Evolutionary conservation across 2,329 filamentous ascomycete species (phyloP), one percentile per base, ranked within the genome.

Genomic region (Clonostachys chloroleuca): DNA sequence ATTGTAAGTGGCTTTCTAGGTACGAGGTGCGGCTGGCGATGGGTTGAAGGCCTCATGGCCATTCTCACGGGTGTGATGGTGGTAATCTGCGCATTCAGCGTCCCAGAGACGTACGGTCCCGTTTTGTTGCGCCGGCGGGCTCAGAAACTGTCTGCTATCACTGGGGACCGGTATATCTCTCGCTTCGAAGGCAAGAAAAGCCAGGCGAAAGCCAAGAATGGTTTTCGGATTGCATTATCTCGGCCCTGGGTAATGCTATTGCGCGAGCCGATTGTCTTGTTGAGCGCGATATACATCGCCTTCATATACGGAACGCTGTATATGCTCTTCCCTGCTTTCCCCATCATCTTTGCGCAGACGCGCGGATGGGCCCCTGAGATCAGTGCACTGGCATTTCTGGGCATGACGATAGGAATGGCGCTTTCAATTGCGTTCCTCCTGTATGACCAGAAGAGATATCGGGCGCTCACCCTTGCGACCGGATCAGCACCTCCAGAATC

Each of bases 181-280:
- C 72, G 71, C 50, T 49, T 70, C 16, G 75, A 78, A 43, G n/a
- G 65, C 69, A 58, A 58, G 6, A 61, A 73, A 46, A 53, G 58
- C 12, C 47, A 53, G 2, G 47, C 41, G 3, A 33, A 5, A 3
- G 18, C 33, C 69, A 76, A 85, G 59, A 72, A 72, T 45, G 72
- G 74, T 24, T 56, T 86, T 47, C 62, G 62, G n/a, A 78, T 84
- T 3, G 75, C 78, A 4, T 65, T 84, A n/a, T 64, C 70, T 34
- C 72, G 81, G 4, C 82, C 83, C 2, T 83, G 78, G 77, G 63
- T 80, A 39, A 65, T 86, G 12, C 68, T 86, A 2, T 79, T 85
- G 65, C 58, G 61, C 24, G 82, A 86, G 53, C 81, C 81, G 3
- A 85, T 86, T 52, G 79, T 84, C 18, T 57, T 83, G 13, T 63